Percentiles rank a stretch among this genome's conserved stretches.
Conservation (phyloP, 805 yeast genomes). For the Kodamaea restingae region DNA sequence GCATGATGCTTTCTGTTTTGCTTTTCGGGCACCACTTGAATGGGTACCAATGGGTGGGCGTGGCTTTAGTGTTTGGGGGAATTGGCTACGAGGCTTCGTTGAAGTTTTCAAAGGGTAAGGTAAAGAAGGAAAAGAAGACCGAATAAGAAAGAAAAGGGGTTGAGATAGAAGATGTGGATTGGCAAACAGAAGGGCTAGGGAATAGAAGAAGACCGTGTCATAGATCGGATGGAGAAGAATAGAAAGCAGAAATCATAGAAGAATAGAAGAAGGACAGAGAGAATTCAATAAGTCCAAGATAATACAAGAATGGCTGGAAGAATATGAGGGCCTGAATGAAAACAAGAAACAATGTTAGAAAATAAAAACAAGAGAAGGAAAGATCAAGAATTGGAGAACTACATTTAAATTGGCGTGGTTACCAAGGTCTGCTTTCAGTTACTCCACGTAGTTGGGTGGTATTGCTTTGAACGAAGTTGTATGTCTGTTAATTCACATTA, state of each 20-base stretch:
- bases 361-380: no score
- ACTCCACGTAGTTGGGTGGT: no score
- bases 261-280: not conserved
- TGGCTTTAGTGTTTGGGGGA: constrained; percentile 76
- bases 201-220: not conserved
- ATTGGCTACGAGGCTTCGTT: constrained; percentile 70
- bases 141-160: not conserved
- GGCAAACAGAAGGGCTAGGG: not conserved
- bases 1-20: constrained; percentile 86
- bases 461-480: no score
- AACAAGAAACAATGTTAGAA: no score
- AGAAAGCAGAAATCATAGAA: not conserved
- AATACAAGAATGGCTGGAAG: no score
- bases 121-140: not conserved
- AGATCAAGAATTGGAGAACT: no score
- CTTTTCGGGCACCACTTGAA: constrained; percentile 77
- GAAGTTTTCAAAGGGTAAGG: constrained; percentile 16
- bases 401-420: no score
- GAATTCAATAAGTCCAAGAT: no score
- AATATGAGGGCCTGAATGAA: no score
- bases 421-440: no score
- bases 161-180: not conserved
- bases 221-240: not conserved
- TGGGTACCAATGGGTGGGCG: constrained; percentile 71
- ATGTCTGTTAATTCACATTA: no score